A percentile compares a stretch with the other conserved stretches of the same genome.
Evolutionary conservation across 345 rosid species (phyloP).

Genomic region (Erysimum cheiranthoides): DNA sequence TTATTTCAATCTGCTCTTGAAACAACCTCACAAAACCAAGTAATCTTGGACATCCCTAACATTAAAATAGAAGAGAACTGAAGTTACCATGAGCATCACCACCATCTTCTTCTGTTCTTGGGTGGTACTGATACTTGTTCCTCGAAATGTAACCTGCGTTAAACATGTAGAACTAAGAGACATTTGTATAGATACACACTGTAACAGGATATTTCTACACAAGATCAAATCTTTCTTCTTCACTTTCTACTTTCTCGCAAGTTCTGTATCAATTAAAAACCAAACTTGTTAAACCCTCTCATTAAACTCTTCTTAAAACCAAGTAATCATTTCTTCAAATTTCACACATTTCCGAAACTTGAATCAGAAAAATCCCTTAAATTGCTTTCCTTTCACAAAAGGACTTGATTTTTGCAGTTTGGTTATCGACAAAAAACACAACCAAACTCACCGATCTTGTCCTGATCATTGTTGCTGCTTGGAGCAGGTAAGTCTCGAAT

Average conservation of each 20-base stretch:
- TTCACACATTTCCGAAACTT: not conserved
- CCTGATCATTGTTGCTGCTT: not conserved
- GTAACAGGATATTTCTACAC: too few species aligned
- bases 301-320: not conserved
- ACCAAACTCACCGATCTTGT: slow-evolving; percentile 1
- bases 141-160: not conserved
- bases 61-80: not conserved
- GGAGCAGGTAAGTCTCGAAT: not conserved
- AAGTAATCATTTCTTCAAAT: not conserved
- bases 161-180: not conserved
- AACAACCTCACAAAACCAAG: not conserved
- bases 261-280: not conserved
- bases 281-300: not conserved
- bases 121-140: not conserved
- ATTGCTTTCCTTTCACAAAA: not conserved
- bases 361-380: not conserved
- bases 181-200: not conserved
- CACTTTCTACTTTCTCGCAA: not conserved
- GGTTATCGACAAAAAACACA: not conserved
- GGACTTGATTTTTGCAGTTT: not conserved
- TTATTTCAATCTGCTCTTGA: not conserved
- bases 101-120: not conserved
- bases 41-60: not conserved
- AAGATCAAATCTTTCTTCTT: not conserved
- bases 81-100: not conserved